Base-by-base conservation (phyloP, 306 rosid genomes). In the Begonia fuchsioides region DNA sequence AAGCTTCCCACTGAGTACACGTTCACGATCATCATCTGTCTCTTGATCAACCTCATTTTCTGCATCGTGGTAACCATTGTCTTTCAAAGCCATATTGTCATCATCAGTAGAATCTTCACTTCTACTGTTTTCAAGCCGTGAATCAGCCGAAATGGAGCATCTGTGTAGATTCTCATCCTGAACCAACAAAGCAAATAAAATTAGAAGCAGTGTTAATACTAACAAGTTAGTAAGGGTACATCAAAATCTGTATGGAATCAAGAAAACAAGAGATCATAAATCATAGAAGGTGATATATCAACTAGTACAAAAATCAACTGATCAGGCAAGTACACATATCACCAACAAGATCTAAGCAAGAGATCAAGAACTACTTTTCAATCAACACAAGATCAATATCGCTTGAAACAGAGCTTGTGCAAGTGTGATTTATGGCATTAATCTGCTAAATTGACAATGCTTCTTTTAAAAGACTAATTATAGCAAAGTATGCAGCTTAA, bases 41-140 rank as follows among this genome's bases (percentile, higher is more conserved):
- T 92, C 98, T 40, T 72, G 81, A 75, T 82, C 96, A 47, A 63
- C 95, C 72, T 80, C 98, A 77, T 92, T 92, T 74, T 92, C 96
- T 0, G 84, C 94, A 55, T 82, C 93, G 71, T 92, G 98, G 65
- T 79, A 92, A 56, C 98, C 94, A 40, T 82, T 85, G 57, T 78
- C 93, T 75, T 92, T 92, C 69, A 71, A 48, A 59, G 77, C 93
- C 43, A 70, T 43, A 75, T 85, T 79, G 20, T 82, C 95, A 44
- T 77, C 94, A 13, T 92, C 98, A 4, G 98, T 82, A 11, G 94
- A 85, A 53, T 85, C 98, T 41, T 92, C 98, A 39, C 78, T 79
- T 32, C 84, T 94, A 10, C 94, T 92, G 64, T 92, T 82, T 49
- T 69, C 98, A 62, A 79, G 76, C 73, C 76, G 85, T 62, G 96